phyloP scores from a whole-genome alignment of 2,329 filamentous ascomycete species.

The Diaporthe vaccinii region DNA sequence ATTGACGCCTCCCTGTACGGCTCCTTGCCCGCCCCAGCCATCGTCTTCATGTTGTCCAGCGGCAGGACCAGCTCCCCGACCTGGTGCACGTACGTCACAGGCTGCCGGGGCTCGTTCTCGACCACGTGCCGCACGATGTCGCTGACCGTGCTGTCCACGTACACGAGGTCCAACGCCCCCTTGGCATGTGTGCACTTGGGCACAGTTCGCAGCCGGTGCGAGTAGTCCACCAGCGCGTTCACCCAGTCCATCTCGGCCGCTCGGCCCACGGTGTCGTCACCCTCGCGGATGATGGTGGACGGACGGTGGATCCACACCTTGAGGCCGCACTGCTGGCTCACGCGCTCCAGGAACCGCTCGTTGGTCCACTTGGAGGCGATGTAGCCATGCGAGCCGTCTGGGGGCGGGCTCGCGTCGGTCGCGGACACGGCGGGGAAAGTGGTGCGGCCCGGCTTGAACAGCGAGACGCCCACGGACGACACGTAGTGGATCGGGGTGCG shows the following conservation, averaged over 20 bases:
- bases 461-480: slow-evolving; percentile 47
- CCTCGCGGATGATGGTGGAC: slow-evolving; percentile 29
- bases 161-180: not conserved
- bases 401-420: slow-evolving; percentile 30
- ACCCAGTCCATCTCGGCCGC: not conserved
- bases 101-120: not conserved
- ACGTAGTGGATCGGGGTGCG: slow-evolving; percentile 54
- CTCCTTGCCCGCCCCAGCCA: not conserved
- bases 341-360: slow-evolving; percentile 50
- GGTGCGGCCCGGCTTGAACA: not conserved
- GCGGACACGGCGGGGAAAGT: slow-evolving; percentile 38
- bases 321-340: slow-evolving; percentile 38
- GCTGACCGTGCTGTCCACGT: not conserved
- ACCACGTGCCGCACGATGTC: not conserved
- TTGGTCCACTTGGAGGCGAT: slow-evolving; percentile 41
- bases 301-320: slow-evolving; percentile 50
- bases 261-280: not conserved
- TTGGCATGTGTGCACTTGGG: not conserved
- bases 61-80: not conserved
- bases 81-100: not conserved
- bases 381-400: slow-evolving; percentile 51
- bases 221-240: not conserved
- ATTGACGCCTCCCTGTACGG: not conserved
- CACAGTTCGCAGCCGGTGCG: not conserved
- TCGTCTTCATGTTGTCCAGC: not conserved